Percentiles rank a stretch among this genome's conserved stretches.
Conservation (phyloP, 495 filamentous ascomycete genomes). For the Xylaria curta region DNA sequence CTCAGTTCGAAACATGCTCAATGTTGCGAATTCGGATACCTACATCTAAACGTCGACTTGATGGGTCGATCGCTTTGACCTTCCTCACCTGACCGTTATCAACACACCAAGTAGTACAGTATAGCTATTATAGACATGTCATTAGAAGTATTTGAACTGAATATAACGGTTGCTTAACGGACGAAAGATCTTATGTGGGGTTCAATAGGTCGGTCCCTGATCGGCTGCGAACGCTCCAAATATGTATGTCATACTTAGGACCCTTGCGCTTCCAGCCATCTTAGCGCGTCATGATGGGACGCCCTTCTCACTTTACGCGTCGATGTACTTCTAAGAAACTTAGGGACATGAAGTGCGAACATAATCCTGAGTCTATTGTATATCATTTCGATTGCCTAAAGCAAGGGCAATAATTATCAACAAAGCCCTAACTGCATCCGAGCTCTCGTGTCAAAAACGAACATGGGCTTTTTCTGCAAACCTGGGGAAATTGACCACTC, state of each 20-base stretch:
- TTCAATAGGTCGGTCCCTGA: not conserved
- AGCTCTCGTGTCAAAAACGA: not conserved
- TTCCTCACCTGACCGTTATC: not conserved
- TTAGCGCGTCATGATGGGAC: not conserved
- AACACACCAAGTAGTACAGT: not conserved
- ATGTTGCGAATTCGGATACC: not conserved
- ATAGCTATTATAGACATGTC: not conserved
- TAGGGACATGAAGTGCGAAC: not conserved
- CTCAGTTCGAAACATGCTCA: not conserved
- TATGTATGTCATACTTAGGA: not conserved
- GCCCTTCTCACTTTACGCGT: not conserved
- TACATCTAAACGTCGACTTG: not conserved
- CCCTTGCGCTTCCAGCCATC: not conserved
- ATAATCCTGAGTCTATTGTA: not conserved
- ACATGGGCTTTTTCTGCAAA: not conserved
- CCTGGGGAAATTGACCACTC: not conserved
- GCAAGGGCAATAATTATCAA: not conserved
- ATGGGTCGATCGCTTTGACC: not conserved
- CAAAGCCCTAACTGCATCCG: not conserved
- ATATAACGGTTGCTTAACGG: not conserved
- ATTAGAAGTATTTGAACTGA: not conserved
- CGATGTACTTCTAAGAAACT: not conserved
- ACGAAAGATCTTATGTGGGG: not conserved
- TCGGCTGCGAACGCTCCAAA: not conserved
- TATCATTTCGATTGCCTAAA: not conserved